Conservation (phyloP, 2,329 filamentous ascomycete species). For the Colletotrichum musae region DNA sequence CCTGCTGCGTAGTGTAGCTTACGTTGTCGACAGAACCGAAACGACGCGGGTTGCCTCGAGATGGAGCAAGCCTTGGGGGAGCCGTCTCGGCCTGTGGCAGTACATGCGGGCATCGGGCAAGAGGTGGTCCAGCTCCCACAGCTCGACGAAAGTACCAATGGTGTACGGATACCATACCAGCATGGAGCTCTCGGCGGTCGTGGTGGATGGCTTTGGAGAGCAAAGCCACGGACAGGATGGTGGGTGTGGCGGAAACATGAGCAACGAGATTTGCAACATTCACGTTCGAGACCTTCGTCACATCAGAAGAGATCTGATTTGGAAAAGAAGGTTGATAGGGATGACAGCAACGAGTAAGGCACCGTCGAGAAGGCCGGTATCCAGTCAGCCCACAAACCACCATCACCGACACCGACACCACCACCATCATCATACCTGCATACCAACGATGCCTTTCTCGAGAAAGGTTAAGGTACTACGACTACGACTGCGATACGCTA, state of each 20-base stretch:
- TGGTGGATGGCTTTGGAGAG: no score
- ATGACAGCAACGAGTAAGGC: conserved; percentile 20
- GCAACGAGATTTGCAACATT: background rate
- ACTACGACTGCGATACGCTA: background rate
- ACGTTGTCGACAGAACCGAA: background rate
- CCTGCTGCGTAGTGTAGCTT: no score
- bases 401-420: no score
- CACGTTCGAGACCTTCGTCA: conserved; percentile 1
- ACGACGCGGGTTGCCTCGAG: background rate
- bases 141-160: no score
- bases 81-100: conserved; percentile 23
- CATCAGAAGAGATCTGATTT: conserved; percentile 4
- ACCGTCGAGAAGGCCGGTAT: background rate
- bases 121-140: no score
- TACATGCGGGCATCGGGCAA: background rate
- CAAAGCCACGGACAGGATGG: no score
- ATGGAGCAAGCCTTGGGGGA: conserved; percentile 9
- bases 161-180: no score
- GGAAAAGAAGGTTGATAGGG: conserved; percentile 14
- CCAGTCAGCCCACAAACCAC: conserved; percentile 9
- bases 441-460: background rate
- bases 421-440: no score
- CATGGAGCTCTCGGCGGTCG: no score
- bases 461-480: background rate
- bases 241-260: background rate